Evolutionary conservation across 768 basidiomycete genomes (phyloP), one percentile per base, ranked within the genome.

Genomic region (Melanogaster broomeanus): DNA sequence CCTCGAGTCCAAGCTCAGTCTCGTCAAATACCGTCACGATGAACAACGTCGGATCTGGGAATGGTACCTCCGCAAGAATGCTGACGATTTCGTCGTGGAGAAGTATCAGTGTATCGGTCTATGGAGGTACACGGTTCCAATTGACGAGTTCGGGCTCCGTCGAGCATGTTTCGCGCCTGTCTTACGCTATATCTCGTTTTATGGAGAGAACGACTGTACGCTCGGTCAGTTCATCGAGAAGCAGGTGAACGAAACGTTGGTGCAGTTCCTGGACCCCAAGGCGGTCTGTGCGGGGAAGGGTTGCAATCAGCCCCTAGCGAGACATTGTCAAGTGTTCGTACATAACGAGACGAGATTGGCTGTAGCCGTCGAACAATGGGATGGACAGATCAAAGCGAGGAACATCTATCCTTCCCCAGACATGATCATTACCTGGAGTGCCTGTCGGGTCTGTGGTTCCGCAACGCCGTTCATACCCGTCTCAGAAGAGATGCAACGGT

Each of bases 1-100:
- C 11, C 72, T 85, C 33, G 87, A 94, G 62, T 92, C 90, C 61
- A 79, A 77, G 18, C 80, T 89, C 35, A 80, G 79, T 42, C 74
- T 83, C 33, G 71, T 90, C 34, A 85, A 88, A 64, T 87, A 85
- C 77, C 85, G 87, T 57, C 90, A 94, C 49, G 87, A 88, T 58
- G 93, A 96, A 59, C 88, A 92, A 56, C 81, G 88, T 33, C 85
- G 90, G 38, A 82, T 96, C 25, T 98, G 95, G 94, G 90, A 93
- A 61, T 97, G 93, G 94, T 96, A 96, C 63, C 73, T 90, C 11
- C 82, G 90, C 44, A 90, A 92, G 70, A 93, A 94, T 63, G 64
- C 74, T 12, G 90, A 93, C 61, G 88, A 91, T 62, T 87, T 98
- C 60, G 81, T 90, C 33, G 90, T 95, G 37, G 92, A 93, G 66